A percentile compares a stretch with the other conserved stretches of the same genome.
These are phyloP conservation scores for Colletotrichum sp. DNA, from an alignment of 2,329 filamentous ascomycete genomes.

Conservation along the genomic window DNA sequence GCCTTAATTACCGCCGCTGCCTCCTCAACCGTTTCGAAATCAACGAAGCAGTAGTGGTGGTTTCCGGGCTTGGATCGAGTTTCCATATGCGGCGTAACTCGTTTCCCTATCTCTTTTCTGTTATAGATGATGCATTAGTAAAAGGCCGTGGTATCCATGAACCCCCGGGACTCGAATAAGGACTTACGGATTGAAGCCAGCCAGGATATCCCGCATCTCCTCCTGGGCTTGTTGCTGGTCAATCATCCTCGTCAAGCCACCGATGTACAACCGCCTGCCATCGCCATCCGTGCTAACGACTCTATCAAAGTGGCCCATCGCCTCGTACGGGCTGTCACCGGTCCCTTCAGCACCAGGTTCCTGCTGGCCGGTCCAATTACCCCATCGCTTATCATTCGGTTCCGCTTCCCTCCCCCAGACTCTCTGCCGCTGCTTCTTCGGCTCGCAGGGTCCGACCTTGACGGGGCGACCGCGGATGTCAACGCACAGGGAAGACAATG, in stretches of 20 bases:
- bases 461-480: slow-evolving; percentile 63
- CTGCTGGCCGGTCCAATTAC: slow-evolving; percentile 41
- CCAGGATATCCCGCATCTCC: slow-evolving; percentile 52
- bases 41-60: slow-evolving; percentile 71
- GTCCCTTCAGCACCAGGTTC: slow-evolving; percentile 5
- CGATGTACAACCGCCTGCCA: slow-evolving; percentile 53
- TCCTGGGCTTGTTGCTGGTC: slow-evolving; percentile 51
- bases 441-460: slow-evolving; percentile 69
- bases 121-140: slow-evolving; percentile 25
- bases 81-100: slow-evolving; percentile 63
- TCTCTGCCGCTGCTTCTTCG: slow-evolving; percentile 43
- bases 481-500: slow-evolving; percentile 61
- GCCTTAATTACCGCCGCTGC: slow-evolving; percentile 54
- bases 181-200: slow-evolving; percentile 48
- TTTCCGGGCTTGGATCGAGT: slow-evolving; percentile 57
- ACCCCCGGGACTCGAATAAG: fast-evolving
- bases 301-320: slow-evolving; percentile 35
- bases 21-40: slow-evolving; percentile 60
- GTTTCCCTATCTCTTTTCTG: slow-evolving; percentile 44
- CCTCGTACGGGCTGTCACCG: slow-evolving; percentile 30
- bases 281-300: slow-evolving; percentile 29
- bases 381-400: slow-evolving; percentile 45
- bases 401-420: slow-evolving; percentile 24
- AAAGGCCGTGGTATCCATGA: background rate
- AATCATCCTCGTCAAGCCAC: slow-evolving; percentile 53